Percentiles rank a stretch among this genome's conserved stretches.
These are phyloP conservation scores for Lepidium africanum DNA, from an alignment of 345 rosid species.

Conservation along the genomic window DNA sequence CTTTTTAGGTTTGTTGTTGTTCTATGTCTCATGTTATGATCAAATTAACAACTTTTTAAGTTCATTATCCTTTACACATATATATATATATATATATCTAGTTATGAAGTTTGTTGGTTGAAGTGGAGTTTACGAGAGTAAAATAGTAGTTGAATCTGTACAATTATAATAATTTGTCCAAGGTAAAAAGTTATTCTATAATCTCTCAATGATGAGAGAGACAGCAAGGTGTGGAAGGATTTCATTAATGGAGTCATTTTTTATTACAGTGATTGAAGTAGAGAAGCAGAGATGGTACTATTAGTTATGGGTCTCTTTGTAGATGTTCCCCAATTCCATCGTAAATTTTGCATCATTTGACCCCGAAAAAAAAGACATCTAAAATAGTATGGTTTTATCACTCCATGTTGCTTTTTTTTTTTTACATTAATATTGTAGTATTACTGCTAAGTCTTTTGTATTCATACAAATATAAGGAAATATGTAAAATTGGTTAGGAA, in stretches of 20 bases:
- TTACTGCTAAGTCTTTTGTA: neutral
- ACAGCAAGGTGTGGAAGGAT: neutral
- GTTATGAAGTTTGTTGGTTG: too few species aligned
- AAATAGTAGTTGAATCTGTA: neutral
- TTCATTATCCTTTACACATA: too few species aligned
- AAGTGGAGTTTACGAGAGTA: too few species aligned
- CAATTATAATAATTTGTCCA: neutral
- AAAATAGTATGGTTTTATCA: too few species aligned
- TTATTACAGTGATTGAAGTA: neutral
- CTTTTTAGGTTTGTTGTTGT: neutral
- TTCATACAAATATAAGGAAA: too few species aligned
- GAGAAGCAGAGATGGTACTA: neutral
- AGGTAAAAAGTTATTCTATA: conserved; percentile 5
- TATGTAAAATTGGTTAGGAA: too few species aligned
- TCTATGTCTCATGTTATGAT: neutral
- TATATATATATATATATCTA: too few species aligned
- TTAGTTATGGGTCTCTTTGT: neutral
- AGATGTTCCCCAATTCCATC: neutral
- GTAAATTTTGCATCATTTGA: neutral
- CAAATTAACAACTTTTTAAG: neutral
- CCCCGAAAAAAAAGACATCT: too few species aligned
- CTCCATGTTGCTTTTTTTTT: too few species aligned
- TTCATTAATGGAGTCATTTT: neutral
- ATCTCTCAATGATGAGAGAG: neutral
- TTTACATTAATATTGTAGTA: too few species aligned